phyloP scores from a whole-genome alignment of 108 stramenopile genomes.

The Cyclotella sp. region DNA sequence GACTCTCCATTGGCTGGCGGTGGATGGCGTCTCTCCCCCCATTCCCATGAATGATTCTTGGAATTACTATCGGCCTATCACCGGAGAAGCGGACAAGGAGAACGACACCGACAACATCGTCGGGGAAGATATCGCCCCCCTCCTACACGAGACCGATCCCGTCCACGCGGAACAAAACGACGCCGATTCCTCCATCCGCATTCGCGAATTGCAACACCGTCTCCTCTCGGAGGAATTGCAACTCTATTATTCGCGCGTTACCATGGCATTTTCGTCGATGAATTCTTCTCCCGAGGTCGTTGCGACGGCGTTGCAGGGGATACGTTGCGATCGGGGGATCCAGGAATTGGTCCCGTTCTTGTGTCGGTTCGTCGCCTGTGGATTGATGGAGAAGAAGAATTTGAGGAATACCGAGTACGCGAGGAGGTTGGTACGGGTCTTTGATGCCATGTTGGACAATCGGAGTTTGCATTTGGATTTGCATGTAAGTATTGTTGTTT shows the following conservation, averaged over 20 bases:
- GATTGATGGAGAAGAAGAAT: slow-evolving; percentile 62
- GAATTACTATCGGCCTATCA: background rate
- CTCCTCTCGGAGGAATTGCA: slow-evolving; percentile 85
- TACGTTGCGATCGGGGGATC: slow-evolving; percentile 63
- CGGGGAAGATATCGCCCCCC: background rate
- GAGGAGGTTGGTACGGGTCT: slow-evolving; percentile 66
- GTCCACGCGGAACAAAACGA: background rate
- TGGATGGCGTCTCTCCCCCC: slow-evolving; percentile 74
- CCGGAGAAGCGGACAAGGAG: background rate
- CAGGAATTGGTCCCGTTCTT: slow-evolving; percentile 89
- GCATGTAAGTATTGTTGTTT: slow-evolving; percentile 56
- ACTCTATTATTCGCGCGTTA: slow-evolving; percentile 79
- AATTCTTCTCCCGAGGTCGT: slow-evolving; percentile 28
- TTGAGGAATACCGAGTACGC: slow-evolving; percentile 69
- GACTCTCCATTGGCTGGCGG: slow-evolving; percentile 85
- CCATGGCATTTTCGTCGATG: slow-evolving; percentile 64
- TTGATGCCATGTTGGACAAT: slow-evolving; percentile 72
- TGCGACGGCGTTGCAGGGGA: slow-evolving; percentile 39
- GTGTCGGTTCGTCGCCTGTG: slow-evolving; percentile 60
- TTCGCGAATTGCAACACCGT: slow-evolving; percentile 75
- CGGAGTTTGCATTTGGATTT: slow-evolving; percentile 82
- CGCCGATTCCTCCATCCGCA: slow-evolving; percentile 48
- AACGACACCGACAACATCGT: slow-evolving; percentile 2
- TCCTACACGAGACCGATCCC: background rate
- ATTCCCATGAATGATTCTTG: slow-evolving; percentile 70